Evolutionary conservation across 169 alveolate genomes (phyloP), one percentile per base, ranked within the genome.

Genomic region (Cytauxzoon felis): DNA sequence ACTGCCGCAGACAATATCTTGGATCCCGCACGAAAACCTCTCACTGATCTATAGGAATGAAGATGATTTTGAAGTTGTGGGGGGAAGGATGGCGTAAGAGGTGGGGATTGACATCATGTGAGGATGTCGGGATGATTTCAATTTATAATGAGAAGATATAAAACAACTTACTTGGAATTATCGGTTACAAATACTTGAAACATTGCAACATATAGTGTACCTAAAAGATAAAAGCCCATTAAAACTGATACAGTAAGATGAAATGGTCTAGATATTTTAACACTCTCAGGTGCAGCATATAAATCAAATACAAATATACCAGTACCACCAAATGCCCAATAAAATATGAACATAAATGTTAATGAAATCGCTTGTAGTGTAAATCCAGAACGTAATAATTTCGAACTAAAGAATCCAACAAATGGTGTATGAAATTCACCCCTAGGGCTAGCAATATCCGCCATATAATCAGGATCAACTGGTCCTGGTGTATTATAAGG

Each of bases 21-120:
- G 13, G 94, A 89, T 18, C 94, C 94, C 16, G 94, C 88, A 54
- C 94, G 51, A 68, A 89, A 89, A 5, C 94, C 94, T 11, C 92
- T 40, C n/a, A 86, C 89, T 43, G 87, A 60, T 53, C 86, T 76
- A 47, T 16, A n/a, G 49, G 13, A 56, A 23, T 30, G 33, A 19
- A 56, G 1, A 23, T 11, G 27, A 56, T 4, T 3, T 18, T 18
- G 23, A 29, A 50, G n/a, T n/a, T n/a, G n/a, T n/a, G n/a, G n/a
- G n/a, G n/a, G n/a, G n/a, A n/a, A n/a, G n/a, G n/a, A n/a, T n/a
- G n/a, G n/a, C n/a, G n/a, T n/a, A n/a, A n/a, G n/a, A n/a, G n/a
- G n/a, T n/a, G n/a, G n/a, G n/a, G n/a, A n/a, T n/a, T n/a, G n/a
- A n/a, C n/a, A n/a, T n/a, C n/a, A n/a, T n/a, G n/a, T n/a, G n/a